phyloP scores from a whole-genome alignment of 2,329 filamentous ascomycete genomes.

The Metarhizium rileyi region DNA sequence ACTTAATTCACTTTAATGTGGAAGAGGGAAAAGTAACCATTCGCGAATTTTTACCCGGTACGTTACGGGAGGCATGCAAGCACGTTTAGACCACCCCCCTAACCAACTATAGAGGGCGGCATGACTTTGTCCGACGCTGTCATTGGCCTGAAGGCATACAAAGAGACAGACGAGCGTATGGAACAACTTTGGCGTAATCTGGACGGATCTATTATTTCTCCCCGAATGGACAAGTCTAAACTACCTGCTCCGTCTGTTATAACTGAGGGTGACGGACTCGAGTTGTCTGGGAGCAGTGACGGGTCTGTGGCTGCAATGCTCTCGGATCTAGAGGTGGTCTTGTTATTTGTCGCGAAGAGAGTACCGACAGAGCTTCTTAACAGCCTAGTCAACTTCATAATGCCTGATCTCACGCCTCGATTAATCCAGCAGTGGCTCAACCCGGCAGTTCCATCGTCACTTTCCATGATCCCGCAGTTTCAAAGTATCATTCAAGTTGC shows the following conservation, averaged over 20 bases:
- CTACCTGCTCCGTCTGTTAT: slow-evolving; percentile 28
- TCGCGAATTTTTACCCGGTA: slow-evolving; percentile 40
- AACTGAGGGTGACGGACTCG: slow-evolving; percentile 32
- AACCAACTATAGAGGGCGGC: slow-evolving; percentile 31
- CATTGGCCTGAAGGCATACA: slow-evolving; percentile 47
- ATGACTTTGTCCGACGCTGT: slow-evolving; percentile 45
- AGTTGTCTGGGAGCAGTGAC: slow-evolving; percentile 32
- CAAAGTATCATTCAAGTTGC: slow-evolving; percentile 59
- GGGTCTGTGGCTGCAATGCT: slow-evolving; percentile 41
- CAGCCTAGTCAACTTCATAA: slow-evolving; percentile 57
- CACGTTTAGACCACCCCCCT: slow-evolving; percentile 1
- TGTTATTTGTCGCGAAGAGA: slow-evolving; percentile 41
- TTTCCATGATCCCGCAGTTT: slow-evolving; percentile 62
- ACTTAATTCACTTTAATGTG: slow-evolving; percentile 53
- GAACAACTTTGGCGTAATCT: slow-evolving; percentile 52
- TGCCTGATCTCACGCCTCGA: slow-evolving; percentile 57
- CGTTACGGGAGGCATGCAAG: slow-evolving; percentile 1
- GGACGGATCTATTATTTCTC: slow-evolving; percentile 49
- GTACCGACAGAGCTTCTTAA: slow-evolving; percentile 46
- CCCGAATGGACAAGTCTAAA: slow-evolving; percentile 40
- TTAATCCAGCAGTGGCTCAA: slow-evolving; percentile 69
- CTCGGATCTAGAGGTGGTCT: slow-evolving; percentile 39
- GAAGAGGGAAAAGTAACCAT: slow-evolving; percentile 47
- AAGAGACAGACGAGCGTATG: slow-evolving; percentile 51
- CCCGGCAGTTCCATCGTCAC: slow-evolving; percentile 62